Conservation (phyloP, 1,284 basidiomycete genomes). For the Rhodotorula glutinis region DNA sequence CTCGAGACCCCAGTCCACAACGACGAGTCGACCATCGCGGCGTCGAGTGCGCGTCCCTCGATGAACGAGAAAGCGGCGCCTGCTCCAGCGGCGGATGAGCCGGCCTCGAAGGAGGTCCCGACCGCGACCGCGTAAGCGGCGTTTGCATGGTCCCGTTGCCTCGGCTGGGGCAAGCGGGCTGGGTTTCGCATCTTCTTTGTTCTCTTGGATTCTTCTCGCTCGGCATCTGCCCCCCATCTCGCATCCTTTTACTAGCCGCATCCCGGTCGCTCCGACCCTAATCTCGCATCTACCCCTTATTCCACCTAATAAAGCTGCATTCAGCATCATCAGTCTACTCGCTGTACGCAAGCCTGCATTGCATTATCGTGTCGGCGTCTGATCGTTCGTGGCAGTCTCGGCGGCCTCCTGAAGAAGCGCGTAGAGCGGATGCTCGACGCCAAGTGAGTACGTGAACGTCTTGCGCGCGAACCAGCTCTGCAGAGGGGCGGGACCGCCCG, state of each 20-base stretch:
- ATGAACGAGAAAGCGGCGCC: slow-evolving; percentile 8
- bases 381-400: too few species aligned
- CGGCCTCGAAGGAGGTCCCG: not conserved
- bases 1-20: slow-evolving; percentile 1
- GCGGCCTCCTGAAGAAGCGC: not conserved
- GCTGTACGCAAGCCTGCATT: too few species aligned
- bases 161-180: too few species aligned
- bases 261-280: too few species aligned
- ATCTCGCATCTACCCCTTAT: too few species aligned
- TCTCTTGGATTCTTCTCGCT: too few species aligned
- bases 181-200: too few species aligned
- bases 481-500: slow-evolving; percentile 51
- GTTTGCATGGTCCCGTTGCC: not conserved
- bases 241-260: too few species aligned
- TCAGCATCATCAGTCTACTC: too few species aligned
- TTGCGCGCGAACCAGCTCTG: slow-evolving; percentile 57
- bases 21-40: not conserved
- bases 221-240: too few species aligned
- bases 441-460: slow-evolving; percentile 78
- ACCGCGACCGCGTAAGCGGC: not conserved
- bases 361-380: too few species aligned
- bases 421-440: slow-evolving; percentile 61
- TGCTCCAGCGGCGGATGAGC: not conserved
- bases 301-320: too few species aligned
- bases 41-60: slow-evolving; percentile 10